These are phyloP conservation scores for Wickerhamia fluorescens DNA, from an alignment of 805 yeast species.

Conservation along the genomic window DNA sequence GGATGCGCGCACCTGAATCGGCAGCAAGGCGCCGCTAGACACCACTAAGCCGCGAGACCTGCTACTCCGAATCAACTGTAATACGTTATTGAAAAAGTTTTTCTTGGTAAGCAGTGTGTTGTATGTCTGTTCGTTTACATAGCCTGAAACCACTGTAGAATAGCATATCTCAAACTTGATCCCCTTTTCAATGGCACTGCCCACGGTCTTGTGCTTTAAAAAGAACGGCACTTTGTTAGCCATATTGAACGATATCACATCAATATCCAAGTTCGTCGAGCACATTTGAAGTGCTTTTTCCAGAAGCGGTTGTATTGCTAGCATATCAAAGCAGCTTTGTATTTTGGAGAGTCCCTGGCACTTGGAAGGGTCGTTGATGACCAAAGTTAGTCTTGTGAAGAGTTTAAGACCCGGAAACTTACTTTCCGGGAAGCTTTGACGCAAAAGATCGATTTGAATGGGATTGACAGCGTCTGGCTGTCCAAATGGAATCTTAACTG, in stretches of 20 bases:
- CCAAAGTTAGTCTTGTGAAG: conserved; percentile 68
- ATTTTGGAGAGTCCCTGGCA: conserved; percentile 52
- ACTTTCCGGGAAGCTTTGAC: conserved; percentile 8
- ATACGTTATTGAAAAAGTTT: conserved; percentile 61
- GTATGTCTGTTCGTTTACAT: conserved; percentile 8
- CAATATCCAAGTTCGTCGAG: conserved; percentile 71
- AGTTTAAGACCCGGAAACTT: conserved; percentile 31
- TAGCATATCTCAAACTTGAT: conserved; percentile 76
- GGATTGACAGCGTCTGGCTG: conserved; percentile 40
- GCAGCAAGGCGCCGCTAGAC: conserved; percentile 62
- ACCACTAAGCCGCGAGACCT: conserved; percentile 74
- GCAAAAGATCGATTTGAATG: conserved; percentile 30
- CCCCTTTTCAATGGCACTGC: conserved; percentile 80
- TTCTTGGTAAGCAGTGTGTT: conserved; percentile 37
- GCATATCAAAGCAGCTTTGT: conserved; percentile 57
- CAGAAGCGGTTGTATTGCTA: conserved; percentile 73
- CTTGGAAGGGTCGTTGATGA: conserved; percentile 71
- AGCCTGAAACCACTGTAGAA: conserved; percentile 41
- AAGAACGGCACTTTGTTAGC: conserved; percentile 62
- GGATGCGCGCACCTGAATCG: conserved; percentile 56
- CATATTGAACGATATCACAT: conserved; percentile 69
- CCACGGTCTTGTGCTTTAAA: conserved; percentile 75
- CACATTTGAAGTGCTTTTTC: conserved; percentile 76
- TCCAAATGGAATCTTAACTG: conserved; percentile 45
- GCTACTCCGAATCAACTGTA: conserved; percentile 73